These are phyloP conservation scores for Ophiobolus disseminans DNA, from an alignment of 2,329 filamentous ascomycete genomes.

Conservation along the genomic window DNA sequence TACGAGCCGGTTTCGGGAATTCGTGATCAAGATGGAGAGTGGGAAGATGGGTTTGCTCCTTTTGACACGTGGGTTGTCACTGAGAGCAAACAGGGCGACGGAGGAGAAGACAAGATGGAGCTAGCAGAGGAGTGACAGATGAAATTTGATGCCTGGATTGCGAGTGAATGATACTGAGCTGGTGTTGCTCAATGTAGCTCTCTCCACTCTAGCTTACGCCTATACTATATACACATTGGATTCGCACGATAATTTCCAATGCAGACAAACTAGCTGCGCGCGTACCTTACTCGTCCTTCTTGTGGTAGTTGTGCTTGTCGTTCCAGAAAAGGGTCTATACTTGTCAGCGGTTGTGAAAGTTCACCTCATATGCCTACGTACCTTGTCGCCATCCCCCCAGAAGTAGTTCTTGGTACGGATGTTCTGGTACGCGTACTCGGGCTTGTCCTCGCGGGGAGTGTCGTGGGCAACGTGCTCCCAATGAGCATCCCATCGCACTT, in stretches of 20 bases:
- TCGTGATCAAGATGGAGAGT: slow-evolving; percentile 2
- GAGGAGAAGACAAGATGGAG: too few species aligned
- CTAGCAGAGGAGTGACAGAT: too few species aligned
- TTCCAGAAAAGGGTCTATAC: slow-evolving; percentile 76
- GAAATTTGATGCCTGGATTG: too few species aligned
- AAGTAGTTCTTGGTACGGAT: slow-evolving; percentile 94
- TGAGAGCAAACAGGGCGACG: too few species aligned
- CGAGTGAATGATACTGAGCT: too few species aligned
- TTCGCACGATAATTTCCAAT: background rate
- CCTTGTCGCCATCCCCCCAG: slow-evolving; percentile 97
- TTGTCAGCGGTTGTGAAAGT: background rate
- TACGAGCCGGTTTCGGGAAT: slow-evolving; percentile 21
- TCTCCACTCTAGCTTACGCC: slow-evolving; percentile 29
- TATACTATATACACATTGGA: slow-evolving; percentile 33
- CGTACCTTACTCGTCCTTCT: slow-evolving; percentile 71
- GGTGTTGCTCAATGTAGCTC: too few species aligned
- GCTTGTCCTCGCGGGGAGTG: slow-evolving; percentile 81
- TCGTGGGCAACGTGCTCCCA: slow-evolving; percentile 94
- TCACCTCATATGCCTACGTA: slow-evolving; percentile 48
- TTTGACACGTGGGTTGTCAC: too few species aligned
- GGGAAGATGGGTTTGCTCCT: too few species aligned
- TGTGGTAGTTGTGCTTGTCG: slow-evolving; percentile 93
- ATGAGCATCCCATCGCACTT: slow-evolving; percentile 90
- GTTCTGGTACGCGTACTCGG: slow-evolving; percentile 97
- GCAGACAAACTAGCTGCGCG: slow-evolving; percentile 4